A percentile compares a stretch with the other conserved stretches of the same genome.
These are phyloP conservation scores for Puccinia horiana DNA, from an alignment of 1,284 basidiomycete species.

Conservation along the genomic window DNA sequence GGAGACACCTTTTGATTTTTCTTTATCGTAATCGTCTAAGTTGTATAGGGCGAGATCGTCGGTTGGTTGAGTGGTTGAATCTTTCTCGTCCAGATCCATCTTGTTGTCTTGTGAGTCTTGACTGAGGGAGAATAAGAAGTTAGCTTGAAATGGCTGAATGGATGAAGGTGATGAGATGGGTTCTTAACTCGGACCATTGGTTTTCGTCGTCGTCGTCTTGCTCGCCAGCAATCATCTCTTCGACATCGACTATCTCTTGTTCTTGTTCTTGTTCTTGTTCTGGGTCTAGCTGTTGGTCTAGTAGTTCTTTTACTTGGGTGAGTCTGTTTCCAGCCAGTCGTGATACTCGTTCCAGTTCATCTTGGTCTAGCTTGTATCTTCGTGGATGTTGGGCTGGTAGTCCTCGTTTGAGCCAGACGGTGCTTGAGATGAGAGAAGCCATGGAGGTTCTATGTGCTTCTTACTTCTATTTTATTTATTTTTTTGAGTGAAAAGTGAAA, in stretches of 20 bases:
- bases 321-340: conserved; percentile 82
- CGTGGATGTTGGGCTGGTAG: conserved; percentile 73
- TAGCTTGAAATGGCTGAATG: no score
- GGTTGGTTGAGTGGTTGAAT: conserved; percentile 59
- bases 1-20: conserved; percentile 67
- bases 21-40: conserved; percentile 89
- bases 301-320: conserved; percentile 83
- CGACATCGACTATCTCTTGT: conserved; percentile 52
- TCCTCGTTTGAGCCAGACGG: conserved; percentile 79
- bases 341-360: conserved; percentile 86
- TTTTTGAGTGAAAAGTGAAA: no score
- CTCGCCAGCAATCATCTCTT: conserved; percentile 52
- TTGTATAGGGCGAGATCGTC: conserved; percentile 89
- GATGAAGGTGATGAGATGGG: conserved; percentile 34
- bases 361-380: conserved; percentile 88
- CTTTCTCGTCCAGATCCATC: conserved; percentile 61
- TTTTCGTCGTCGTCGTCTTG: conserved; percentile 52
- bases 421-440: conserved; percentile 62
- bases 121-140: conserved; percentile 52
- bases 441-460: neutral
- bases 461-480: neutral
- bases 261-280: conserved; percentile 52
- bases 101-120: conserved; percentile 59
- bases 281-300: conserved; percentile 59
- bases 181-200: conserved; percentile 52